Base-by-base conservation (phyloP, 345 rosid species). In the Hibiscus tridactylites region DNA sequence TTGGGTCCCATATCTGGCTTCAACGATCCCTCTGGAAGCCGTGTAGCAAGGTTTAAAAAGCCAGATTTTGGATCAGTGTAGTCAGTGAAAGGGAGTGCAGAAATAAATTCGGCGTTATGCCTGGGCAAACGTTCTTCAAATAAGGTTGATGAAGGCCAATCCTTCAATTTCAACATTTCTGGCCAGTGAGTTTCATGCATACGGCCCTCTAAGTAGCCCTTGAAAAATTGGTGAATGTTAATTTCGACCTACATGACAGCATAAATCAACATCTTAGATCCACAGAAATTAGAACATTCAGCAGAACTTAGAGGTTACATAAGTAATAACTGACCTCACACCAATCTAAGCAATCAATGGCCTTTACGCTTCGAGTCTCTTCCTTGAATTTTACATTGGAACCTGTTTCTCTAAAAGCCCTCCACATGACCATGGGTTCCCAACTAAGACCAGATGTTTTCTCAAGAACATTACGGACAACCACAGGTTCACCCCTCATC, bases 351-450 rank as follows among this genome's bases (percentile, higher is more conserved):
- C 91, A 87, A 82, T 87, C 86, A 61, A 87, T 76, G 19, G 88
- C 87, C 70, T 77, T 83, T 13, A 85, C 79, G 37, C 73, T 78
- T n/a, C 72, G 75, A 21, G 82, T 74, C 61, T 80, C 81, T 39
- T 84, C 83, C 74, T 82, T 78, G 12, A 83, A 47, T 57, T 76
- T 72, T 65, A 67, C 81, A 54, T 76, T 44, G 7, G 89, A 84
- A 58, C 85, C 85, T 8, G 49, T 66, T 66, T 66, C 70, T 65
- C 70, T 71, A 31, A 86, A 77, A 29, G 87, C 91, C 76, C 88
- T 79, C 87, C 88, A 83, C 87, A 87, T 87, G 65, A 87, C 91
- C 88, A 87, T 87, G 16, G 91, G 91, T 49, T 87, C 88, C 88
- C 91, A 87, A 72, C 88, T 87, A 58, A 87, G 80, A 68, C 91